Evolutionary conservation across 2,329 filamentous ascomycete genomes (phyloP).

Genomic region (Colletotrichum tofieldiae): DNA sequence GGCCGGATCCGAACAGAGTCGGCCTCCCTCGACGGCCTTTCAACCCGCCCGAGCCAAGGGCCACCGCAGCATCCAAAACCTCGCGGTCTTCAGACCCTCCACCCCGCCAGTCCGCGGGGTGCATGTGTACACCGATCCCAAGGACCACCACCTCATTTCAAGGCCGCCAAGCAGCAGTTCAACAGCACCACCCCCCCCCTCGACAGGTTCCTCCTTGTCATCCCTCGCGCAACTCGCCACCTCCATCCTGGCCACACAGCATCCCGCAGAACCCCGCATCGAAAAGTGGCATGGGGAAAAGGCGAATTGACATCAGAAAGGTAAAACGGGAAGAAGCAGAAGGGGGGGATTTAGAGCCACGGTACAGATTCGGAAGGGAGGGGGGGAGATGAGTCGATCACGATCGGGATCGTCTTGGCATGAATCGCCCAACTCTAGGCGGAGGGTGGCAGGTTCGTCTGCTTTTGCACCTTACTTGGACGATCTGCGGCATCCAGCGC

Average conservation of each 20-base stretch:
- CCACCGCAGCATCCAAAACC: background rate
- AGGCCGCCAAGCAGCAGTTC: background rate
- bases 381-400: background rate
- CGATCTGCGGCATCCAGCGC: background rate
- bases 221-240: background rate
- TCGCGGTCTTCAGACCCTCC: background rate
- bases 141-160: background rate
- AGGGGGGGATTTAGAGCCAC: background rate
- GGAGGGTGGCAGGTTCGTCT: background rate
- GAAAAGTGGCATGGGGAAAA: conserved; percentile 8
- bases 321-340: background rate
- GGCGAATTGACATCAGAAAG: background rate
- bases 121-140: background rate
- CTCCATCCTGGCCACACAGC: background rate
- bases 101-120: too few species aligned
- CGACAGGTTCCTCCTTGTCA: background rate
- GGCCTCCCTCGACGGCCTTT: background rate
- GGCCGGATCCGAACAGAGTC: background rate
- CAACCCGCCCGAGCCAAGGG: background rate
- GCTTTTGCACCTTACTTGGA: background rate
- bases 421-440: background rate
- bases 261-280: background rate
- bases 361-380: background rate
- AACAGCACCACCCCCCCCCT: background rate
- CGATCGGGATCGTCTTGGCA: conserved; percentile 3